Conservation (phyloP, 1,284 basidiomycete genomes). For the Erythrobasidium hasegawianum region DNA sequence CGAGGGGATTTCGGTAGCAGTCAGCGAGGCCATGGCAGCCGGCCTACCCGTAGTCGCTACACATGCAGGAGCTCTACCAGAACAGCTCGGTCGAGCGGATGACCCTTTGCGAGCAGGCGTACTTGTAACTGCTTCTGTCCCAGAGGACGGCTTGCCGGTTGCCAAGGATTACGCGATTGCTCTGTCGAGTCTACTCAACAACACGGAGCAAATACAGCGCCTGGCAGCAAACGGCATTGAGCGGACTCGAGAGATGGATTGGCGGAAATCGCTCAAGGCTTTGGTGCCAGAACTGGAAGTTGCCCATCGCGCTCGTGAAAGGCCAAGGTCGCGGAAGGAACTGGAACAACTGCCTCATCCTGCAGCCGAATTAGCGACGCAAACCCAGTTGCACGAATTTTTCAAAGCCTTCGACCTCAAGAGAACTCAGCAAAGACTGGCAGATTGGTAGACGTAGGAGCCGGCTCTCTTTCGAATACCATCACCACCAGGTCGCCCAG, state of each 20-base stretch:
- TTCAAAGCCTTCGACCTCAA: slow-evolving; percentile 1
- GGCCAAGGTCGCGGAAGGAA: background rate
- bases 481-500: too few species aligned
- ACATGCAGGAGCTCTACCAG: slow-evolving; percentile 35
- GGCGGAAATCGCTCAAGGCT: slow-evolving; percentile 3
- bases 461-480: too few species aligned
- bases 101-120: slow-evolving; percentile 5
- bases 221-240: background rate
- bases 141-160: background rate
- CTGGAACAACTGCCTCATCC: slow-evolving; percentile 8
- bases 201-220: background rate
- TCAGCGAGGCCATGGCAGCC: slow-evolving; percentile 43
- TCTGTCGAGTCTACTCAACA: background rate
- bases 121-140: background rate
- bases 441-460: too few species aligned
- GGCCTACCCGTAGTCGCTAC: slow-evolving; percentile 39
- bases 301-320: background rate
- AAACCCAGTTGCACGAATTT: slow-evolving; percentile 16
- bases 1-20: slow-evolving; percentile 41
- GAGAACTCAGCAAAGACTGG: slow-evolving; percentile 3
- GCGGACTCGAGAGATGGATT: slow-evolving; percentile 2
- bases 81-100: slow-evolving; percentile 4
- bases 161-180: background rate
- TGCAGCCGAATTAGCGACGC: slow-evolving; percentile 9
- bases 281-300: background rate